Evolutionary conservation across 768 basidiomycete species (phyloP).

Genomic region (Porphyrellus cyaneotinctus): DNA sequence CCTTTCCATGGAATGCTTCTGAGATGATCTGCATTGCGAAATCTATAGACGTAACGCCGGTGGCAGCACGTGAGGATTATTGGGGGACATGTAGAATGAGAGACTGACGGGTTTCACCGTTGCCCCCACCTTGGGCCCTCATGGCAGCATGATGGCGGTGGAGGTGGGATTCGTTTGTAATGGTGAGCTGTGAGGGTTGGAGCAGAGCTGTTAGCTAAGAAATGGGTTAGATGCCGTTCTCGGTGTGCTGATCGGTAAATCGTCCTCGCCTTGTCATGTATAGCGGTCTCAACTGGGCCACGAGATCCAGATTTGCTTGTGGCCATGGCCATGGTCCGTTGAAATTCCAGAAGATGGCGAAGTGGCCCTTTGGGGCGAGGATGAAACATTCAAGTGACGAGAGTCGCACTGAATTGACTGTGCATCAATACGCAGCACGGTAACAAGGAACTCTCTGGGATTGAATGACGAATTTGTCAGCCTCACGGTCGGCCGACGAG

Average conservation of each 20-base stretch:
- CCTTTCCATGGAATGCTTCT: conserved; percentile 70
- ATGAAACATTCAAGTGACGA: conserved; percentile 24
- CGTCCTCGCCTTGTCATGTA: conserved; percentile 50
- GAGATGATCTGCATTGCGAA: conserved; percentile 75
- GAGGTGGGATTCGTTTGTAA: conserved; percentile 80
- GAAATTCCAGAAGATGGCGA: conserved; percentile 19
- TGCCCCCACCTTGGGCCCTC: conserved; percentile 62
- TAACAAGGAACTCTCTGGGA: conserved; percentile 12
- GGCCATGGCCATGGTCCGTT: conserved; percentile 28
- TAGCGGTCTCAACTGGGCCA: conserved; percentile 57
- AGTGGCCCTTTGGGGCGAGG: conserved; percentile 19
- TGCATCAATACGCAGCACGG: conserved; percentile 23
- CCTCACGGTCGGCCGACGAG: neutral
- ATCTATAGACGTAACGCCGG: conserved; percentile 41
- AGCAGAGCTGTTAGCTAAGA: conserved; percentile 59
- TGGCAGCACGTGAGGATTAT: conserved; percentile 24
- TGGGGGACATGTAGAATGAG: conserved; percentile 12
- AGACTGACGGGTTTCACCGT: conserved; percentile 77
- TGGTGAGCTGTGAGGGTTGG: conserved; percentile 56
- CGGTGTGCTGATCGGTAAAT: conserved; percentile 21
- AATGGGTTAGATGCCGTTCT: conserved; percentile 20
- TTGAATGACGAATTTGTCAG: conserved; percentile 23
- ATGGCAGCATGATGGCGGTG: conserved; percentile 84
- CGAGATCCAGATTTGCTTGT: conserved; percentile 24
- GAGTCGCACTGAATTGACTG: conserved; percentile 7